Conservation (phyloP, 2,329 filamentous ascomycete genomes). For the Verticillium zaregamsianum region DNA sequence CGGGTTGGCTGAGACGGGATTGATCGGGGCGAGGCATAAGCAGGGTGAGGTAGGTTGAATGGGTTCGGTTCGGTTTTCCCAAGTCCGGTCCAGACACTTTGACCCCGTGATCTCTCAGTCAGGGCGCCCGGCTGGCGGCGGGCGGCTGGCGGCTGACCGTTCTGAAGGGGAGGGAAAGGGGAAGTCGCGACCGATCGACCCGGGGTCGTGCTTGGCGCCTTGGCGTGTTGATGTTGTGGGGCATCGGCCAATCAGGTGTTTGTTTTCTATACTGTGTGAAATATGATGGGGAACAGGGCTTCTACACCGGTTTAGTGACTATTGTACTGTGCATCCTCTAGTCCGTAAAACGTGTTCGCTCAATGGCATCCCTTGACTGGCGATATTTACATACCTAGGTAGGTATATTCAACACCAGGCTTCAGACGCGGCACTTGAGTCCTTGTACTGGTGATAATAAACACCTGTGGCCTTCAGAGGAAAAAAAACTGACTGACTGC, state of each 20-base stretch:
- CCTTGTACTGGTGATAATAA: no score
- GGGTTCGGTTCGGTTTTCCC: no score
- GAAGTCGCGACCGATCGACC: not conserved
- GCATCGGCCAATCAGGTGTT: not conserved
- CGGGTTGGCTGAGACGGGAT: not conserved
- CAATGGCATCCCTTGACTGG: no score
- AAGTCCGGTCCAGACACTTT: not conserved
- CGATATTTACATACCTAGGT: no score
- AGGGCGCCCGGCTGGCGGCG: no score
- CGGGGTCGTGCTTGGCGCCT: not conserved
- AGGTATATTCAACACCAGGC: no score
- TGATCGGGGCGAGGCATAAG: no score
- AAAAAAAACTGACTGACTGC: no score
- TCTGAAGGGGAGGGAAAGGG: not conserved
- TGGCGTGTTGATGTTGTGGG: not conserved
- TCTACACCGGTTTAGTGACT: not conserved
- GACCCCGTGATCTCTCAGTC: not conserved
- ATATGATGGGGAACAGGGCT: not conserved
- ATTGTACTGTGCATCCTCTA: not conserved
- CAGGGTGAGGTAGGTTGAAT: no score
- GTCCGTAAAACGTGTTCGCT: no score
- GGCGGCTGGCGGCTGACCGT: not conserved
- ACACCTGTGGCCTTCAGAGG: no score
- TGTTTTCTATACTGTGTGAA: not conserved
- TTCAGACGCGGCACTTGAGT: no score